These are phyloP conservation scores for Didymella exigua DNA, from an alignment of 2,329 filamentous ascomycete genomes.

Conservation along the genomic window DNA sequence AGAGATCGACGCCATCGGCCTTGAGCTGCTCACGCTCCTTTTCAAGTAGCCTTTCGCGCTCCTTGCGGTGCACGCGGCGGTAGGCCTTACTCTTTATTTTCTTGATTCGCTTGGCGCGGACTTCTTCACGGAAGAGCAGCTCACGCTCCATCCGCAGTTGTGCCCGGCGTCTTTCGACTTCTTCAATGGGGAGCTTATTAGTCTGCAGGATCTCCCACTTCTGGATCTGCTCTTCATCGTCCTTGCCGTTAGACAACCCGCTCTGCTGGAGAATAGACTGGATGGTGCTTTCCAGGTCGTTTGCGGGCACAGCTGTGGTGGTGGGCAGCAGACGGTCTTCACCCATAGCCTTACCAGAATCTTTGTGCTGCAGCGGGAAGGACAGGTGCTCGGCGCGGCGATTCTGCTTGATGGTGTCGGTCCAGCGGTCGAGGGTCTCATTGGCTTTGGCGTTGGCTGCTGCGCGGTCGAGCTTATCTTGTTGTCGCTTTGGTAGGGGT, in stretches of 20 bases:
- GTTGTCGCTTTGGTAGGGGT: constrained; percentile 82
- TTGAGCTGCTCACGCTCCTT: constrained; percentile 63
- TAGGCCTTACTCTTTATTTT: constrained; percentile 99
- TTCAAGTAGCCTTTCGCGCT: constrained; percentile 65
- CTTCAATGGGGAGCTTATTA: constrained; percentile 73
- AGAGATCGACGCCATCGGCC: constrained; percentile 64
- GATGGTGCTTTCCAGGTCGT: constrained; percentile 84
- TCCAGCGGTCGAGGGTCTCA: constrained; percentile 88
- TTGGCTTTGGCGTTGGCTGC: constrained; percentile 91
- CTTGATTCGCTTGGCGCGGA: constrained; percentile 89
- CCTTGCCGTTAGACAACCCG: constrained; percentile 70
- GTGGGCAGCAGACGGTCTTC: constrained; percentile 69
- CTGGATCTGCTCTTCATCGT: constrained; percentile 67
- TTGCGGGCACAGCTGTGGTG: constrained; percentile 66
- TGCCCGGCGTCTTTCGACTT: constrained; percentile 72
- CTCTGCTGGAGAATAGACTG: constrained; percentile 89
- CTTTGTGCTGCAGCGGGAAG: constrained; percentile 81
- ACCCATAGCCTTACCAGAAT: constrained; percentile 63
- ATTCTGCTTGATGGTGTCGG: constrained; percentile 93
- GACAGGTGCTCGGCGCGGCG: constrained; percentile 86
- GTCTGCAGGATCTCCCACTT: constrained; percentile 72
- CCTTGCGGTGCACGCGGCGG: constrained; percentile 86
- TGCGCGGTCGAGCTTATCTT: constrained; percentile 79
- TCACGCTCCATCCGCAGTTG: constrained; percentile 82
- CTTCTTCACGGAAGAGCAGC: constrained; percentile 84